Base-by-base conservation (phyloP, 2,329 filamentous ascomycete genomes). In the Aureobasidium pullulans region DNA sequence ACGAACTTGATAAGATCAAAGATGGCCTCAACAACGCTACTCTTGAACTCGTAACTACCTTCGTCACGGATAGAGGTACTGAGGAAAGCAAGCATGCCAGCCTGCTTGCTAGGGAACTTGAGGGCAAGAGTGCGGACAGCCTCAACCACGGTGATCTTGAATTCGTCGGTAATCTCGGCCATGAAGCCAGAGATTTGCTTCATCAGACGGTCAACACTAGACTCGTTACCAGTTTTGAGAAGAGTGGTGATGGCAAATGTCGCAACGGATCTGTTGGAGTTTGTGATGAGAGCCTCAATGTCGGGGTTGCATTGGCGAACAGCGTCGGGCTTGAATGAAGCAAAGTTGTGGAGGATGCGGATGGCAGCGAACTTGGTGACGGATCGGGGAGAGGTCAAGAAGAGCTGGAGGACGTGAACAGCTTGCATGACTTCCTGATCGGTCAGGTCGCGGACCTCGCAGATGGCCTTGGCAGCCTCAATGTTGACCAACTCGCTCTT, bases 401-500 rank as follows among this genome's bases (percentile, higher is more conserved):
- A 99, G 48, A 97, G 84, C 76, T 99, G 94, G 59, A 99, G 82
- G 47, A 96, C 90, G 70, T 97, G 92, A 50, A 99, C 90, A 31
- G 93, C 92, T 74, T 96, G 91, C 43, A 88, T 84, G 43, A 95
- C 89, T 74, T 99, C 93, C 59, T 85, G 86, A 71, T 99, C 94
- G 60, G 89, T 92, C 48, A 97, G 88, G 73, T 97, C 91, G 64
- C 88, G 85, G 82, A 97, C 88, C 68, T 96, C 89, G 77, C 92
- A 96, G 69, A 99, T 96, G 56, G 93, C 93, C 81, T 97, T 97
- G 64, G 94, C 94, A 57, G 94, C 94, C 77, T 99, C 94, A 67
- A 99, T 96, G 79, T 96, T 97, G 76, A 99, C 92, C 90, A 96
- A 96, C 74, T 97, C 94, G 75, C 91, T 96, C 86, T 99, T 97